These are phyloP conservation scores for Actinomortierella ambigua DNA, from an alignment of 371 early-diverging fungal genomes.

Conservation along the genomic window DNA sequence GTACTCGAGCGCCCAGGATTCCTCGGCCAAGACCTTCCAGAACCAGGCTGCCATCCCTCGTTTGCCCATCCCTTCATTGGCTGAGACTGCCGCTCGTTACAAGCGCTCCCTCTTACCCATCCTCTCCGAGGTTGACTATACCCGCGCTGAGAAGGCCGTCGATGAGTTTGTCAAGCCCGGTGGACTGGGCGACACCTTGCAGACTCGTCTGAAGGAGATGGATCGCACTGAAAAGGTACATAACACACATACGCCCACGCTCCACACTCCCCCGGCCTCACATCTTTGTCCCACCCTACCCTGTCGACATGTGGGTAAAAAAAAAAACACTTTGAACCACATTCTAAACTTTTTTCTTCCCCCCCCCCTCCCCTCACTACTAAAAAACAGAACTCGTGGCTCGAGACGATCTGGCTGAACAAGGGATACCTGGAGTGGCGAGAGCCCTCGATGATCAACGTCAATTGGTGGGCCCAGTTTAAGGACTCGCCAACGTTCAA, in stretches of 20 bases:
- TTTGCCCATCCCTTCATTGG: conserved; percentile 81
- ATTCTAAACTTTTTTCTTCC: too few relatives aligned
- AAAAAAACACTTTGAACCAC: too few relatives aligned
- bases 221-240: conserved; percentile 55
- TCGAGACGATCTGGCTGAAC: conserved; percentile 86
- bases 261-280: too few relatives aligned
- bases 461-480: conserved; percentile 87
- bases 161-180: conserved; percentile 63
- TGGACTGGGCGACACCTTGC: conserved; percentile 75
- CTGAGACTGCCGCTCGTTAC: conserved; percentile 76
- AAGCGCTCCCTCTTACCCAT: conserved; percentile 71
- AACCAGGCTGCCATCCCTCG: conserved; percentile 77
- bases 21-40: conserved; percentile 60
- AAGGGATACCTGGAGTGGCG: conserved; percentile 93
- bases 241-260: neutral
- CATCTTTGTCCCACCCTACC: too few relatives aligned
- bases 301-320: too few relatives aligned
- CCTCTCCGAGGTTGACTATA: conserved; percentile 55
- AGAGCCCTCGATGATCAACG: conserved; percentile 81
- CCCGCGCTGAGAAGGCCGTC: conserved; percentile 58
- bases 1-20: neutral
- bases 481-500: conserved; percentile 64
- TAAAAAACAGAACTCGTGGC: conserved; percentile 70
- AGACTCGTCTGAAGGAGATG: conserved; percentile 70
- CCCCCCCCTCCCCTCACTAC: neutral